A percentile compares a stretch with the other conserved stretches of the same genome.
Evolutionary conservation across 352 stramenopile genomes (phyloP).

Genomic region (Phytophthora tubulina): DNA sequence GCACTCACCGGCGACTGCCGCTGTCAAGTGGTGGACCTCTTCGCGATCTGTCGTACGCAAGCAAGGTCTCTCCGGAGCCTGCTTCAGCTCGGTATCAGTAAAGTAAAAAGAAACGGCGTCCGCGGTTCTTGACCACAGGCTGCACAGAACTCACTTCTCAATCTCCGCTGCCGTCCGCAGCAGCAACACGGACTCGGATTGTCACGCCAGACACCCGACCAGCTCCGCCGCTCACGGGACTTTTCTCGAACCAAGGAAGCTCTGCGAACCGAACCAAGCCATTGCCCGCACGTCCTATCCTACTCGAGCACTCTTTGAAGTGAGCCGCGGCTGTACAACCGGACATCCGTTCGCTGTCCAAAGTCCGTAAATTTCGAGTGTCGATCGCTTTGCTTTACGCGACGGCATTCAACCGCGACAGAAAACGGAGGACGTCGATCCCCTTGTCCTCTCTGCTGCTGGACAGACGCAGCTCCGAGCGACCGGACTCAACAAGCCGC

Average conservation of each 20-base stretch:
- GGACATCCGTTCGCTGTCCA: conserved; percentile 1
- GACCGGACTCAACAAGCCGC: conserved; percentile 49
- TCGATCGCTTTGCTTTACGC: conserved; percentile 14
- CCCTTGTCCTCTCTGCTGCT: conserved; percentile 38
- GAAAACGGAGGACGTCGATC: conserved; percentile 38
- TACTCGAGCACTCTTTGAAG: conserved; percentile 27
- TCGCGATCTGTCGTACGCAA: conserved; percentile 30
- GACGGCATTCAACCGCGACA: conserved; percentile 26
- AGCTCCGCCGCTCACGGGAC: too few species aligned
- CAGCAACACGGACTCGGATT: too few species aligned
- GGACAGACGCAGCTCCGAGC: conserved; percentile 36
- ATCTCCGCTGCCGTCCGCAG: neutral
- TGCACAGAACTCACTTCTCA: conserved; percentile 11
- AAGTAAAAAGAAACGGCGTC: conserved; percentile 16
- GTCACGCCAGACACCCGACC: neutral
- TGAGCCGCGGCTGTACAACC: conserved; percentile 6
- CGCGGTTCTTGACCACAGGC: neutral
- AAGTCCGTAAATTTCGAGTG: conserved; percentile 3
- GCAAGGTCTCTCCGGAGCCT: conserved; percentile 1
- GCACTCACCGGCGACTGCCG: conserved; percentile 17
- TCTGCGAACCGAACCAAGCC: conserved; percentile 12
- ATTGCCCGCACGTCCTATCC: conserved; percentile 18
- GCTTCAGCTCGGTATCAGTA: conserved; percentile 8
- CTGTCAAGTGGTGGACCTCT: conserved; percentile 10
- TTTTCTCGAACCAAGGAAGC: conserved; percentile 9